These are phyloP conservation scores for Thalassiosira delicatula DNA, from an alignment of 352 stramenopile species.

Conservation along the genomic window DNA sequence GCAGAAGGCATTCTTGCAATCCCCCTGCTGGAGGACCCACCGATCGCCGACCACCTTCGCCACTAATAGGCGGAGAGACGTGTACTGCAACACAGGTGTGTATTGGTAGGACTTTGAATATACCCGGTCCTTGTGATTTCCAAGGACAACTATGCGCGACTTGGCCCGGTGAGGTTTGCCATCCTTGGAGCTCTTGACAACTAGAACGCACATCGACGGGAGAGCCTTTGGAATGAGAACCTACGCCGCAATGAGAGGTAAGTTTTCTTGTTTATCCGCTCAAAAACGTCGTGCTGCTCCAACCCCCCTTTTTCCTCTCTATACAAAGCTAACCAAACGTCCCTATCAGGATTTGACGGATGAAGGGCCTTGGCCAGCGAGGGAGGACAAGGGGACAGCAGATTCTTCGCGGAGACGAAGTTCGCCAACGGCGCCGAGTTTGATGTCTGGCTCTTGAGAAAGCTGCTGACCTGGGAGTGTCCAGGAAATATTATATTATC, in stretches of 20 bases:
- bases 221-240: neutral
- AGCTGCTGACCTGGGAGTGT: conserved; percentile 13
- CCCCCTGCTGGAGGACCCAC: neutral
- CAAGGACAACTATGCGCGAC: neutral
- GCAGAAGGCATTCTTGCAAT: conserved; percentile 12
- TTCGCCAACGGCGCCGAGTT: conserved; percentile 5
- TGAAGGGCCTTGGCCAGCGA: neutral
- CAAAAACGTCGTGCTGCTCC: neutral
- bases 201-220: neutral
- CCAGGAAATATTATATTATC: conserved; percentile 27
- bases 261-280: neutral
- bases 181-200: neutral
- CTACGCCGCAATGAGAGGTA: neutral
- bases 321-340: neutral
- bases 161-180: neutral
- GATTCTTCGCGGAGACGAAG: conserved; percentile 10
- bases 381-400: neutral
- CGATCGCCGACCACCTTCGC: neutral
- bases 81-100: neutral
- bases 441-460: no score
- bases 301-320: neutral
- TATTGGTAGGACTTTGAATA: neutral
- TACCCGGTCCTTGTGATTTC: neutral
- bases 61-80: neutral
- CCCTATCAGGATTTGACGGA: neutral